Base-by-base conservation (phyloP, 352 stramenopile species). In the Peronosclerospora sorghi region DNA sequence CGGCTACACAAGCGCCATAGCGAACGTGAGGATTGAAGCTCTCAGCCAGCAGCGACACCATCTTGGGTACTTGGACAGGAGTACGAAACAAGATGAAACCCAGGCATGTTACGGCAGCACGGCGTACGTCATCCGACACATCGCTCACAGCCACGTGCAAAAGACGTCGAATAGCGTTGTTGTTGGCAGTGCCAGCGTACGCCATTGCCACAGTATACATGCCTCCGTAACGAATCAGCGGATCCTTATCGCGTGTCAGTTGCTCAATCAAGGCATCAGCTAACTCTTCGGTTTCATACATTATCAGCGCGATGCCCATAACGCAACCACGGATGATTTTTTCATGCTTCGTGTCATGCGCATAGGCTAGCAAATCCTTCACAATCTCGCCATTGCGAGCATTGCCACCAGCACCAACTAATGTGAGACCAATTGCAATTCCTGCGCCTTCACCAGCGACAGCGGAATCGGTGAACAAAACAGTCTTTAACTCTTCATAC, bases 21-120 rank as follows among this genome's bases (percentile, higher is more conserved):
- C 97, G 90, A 23, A 99, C 96, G 72, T 99, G 95, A 28, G 97
- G 94, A 72, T 99, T 99, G 71, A 98, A 99, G 54, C 84, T 97
- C 55, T 99, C 96, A 1, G 97, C 80, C n/a, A 99, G 68, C 23
- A 99, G 71, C 32, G 82, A 89, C 24, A 97, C 89, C 27, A 96
- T 54, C 51, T 90, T 91, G 3, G 81, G 80, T 24, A 92, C 80
- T 45, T 97, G 91, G 48, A 98, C 89, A 10, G 95, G 94, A 20
- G 89, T 97, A 41, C 96, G 95, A 77, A 98, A 98, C 40, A 99
- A 64, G 21, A 99, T 94, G 53, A 99, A 98, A 21, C 96, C 96
- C 14, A 99, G 58, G 29, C 84, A 95, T 12, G 86, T 98, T 9
- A 99, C 96, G 8, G 96, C 93, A 24, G 96, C 96, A 55, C 97